phyloP scores from a whole-genome alignment of 352 stramenopile genomes.

The Aphanomyces cochlioides region DNA sequence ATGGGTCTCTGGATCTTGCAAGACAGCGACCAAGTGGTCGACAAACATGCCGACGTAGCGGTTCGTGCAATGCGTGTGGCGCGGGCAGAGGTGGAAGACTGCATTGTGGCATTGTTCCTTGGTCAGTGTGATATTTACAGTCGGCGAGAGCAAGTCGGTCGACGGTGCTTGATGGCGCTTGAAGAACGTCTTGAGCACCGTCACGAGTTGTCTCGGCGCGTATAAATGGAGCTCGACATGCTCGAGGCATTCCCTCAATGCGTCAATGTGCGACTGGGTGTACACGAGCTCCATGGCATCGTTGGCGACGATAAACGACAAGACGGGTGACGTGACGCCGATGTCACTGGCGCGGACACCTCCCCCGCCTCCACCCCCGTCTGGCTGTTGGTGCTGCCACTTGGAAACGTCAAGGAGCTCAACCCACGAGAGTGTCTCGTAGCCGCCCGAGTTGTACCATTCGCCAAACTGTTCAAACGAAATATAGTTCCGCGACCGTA shows the following conservation, averaged over 20 bases:
- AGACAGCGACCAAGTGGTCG: conserved; percentile 8
- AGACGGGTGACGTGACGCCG: neutral
- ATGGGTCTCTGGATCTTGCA: neutral
- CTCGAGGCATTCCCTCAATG: conserved; percentile 20
- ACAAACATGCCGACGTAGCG: conserved; percentile 14
- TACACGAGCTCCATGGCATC: neutral
- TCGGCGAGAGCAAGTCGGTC: conserved; percentile 26
- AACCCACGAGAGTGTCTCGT: conserved; percentile 81
- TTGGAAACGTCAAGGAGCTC: conserved; percentile 78
- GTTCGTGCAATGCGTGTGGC: conserved; percentile 25
- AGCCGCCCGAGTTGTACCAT: conserved; percentile 84
- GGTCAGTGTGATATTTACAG: conserved; percentile 18
- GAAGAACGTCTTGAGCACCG: conserved; percentile 24
- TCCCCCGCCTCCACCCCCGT: neutral
- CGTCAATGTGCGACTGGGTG: conserved; percentile 10
- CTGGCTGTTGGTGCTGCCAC: conserved; percentile 67
- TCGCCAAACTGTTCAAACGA: conserved; percentile 90
- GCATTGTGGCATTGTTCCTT: conserved; percentile 18
- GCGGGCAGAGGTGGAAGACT: conserved; percentile 20
- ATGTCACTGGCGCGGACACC: conserved; percentile 22
- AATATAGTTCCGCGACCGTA: conserved; percentile 49
- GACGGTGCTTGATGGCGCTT: conserved; percentile 19
- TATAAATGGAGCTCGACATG: conserved; percentile 29
- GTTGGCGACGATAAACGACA: neutral
- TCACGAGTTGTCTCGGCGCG: conserved; percentile 24